Evolutionary conservation across 495 filamentous ascomycete genomes (phyloP), one percentile per base, ranked within the genome.

Genomic region (Daldinia grandis): DNA sequence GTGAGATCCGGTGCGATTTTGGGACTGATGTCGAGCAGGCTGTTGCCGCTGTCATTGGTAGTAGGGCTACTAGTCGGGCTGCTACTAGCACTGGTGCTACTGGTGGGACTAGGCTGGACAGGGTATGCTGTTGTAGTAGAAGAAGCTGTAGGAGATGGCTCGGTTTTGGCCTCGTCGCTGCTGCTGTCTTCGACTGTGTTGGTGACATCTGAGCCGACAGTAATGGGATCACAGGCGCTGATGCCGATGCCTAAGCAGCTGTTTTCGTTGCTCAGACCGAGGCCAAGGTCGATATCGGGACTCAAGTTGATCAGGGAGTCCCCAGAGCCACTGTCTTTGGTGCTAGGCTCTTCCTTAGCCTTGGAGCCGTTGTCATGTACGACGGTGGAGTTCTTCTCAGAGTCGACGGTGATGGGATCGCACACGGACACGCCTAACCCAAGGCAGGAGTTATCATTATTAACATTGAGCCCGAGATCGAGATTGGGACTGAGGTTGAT

Each of bases 191-290:
- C 50, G 31, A 53, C 55, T 0, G 69, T 64, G 0, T 72, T 50
- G 24, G 64, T 68, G 49, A 72, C 60, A 5, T 68, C 64, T 4
- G 69, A 72, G 1, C 40, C 69, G 17, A 74, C 61, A 7, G 64
- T 72, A 28, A 79, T 76, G 9, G 77, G 75, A 25, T 79, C 72
- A 57, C 77, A 79, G 12, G 68, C 77, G 9, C 73, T 75, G 28
- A 79, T 75, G 12, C 77, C 77, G 14, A 76, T 57, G 15, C 76
- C 68, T 17, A 78, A 63, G 64, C 68, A 71, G 28, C 66, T 69
- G 30, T 73, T 73, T 1, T 62, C 66, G 31, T 69, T 65, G 66
- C 37, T 66, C 21, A 66, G 2, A 30, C 10, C n/a, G 54, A 73
- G 57, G 17, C 61, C 66, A 1, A 38, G 55, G 2, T 40, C 28